A percentile compares a stretch with the other conserved stretches of the same genome.
Conservation (phyloP, 768 basidiomycete species). For the Boletus reticulatus region DNA sequence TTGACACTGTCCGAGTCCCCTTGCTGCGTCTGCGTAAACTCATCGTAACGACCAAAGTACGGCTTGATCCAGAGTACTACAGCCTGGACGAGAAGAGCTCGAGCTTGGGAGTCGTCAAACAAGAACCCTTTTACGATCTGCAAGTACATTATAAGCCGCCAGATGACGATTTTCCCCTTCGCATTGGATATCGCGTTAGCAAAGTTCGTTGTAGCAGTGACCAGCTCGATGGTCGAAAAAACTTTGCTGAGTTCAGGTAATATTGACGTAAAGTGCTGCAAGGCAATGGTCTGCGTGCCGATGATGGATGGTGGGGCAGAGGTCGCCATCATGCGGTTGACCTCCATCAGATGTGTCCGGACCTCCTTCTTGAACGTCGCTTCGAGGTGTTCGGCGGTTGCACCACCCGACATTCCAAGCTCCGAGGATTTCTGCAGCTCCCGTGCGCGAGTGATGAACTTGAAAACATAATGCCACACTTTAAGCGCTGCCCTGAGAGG, state of each 20-base stretch:
- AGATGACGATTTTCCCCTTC: conserved; percentile 87
- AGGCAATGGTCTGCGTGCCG: conserved; percentile 91
- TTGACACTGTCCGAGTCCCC: conserved; percentile 64
- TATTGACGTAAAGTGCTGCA: conserved; percentile 91
- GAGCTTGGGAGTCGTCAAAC: conserved; percentile 79
- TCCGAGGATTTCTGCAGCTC: conserved; percentile 85
- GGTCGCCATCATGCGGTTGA: conserved; percentile 87
- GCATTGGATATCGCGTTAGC: conserved; percentile 74
- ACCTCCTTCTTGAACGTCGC: conserved; percentile 82
- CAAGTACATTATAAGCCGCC: conserved; percentile 92
- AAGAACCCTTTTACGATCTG: conserved; percentile 88
- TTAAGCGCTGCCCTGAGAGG: conserved; percentile 86
- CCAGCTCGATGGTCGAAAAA: conserved; percentile 78
- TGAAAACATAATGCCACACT: conserved; percentile 97
- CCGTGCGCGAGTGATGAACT: conserved; percentile 87
- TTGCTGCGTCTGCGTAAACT: conserved; percentile 59
- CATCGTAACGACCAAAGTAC: conserved; percentile 90
- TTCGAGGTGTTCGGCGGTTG: conserved; percentile 86
- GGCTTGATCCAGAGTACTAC: conserved; percentile 95
- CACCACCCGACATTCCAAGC: conserved; percentile 71
- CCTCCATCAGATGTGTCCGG: conserved; percentile 68
- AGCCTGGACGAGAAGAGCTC: conserved; percentile 78
- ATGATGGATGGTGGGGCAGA: conserved; percentile 82
- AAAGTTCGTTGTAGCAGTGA: conserved; percentile 83
- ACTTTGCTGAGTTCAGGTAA: conserved; percentile 84